Base-by-base conservation (phyloP, 2,329 filamentous ascomycete genomes). In the Penicillium brevicompactum region DNA sequence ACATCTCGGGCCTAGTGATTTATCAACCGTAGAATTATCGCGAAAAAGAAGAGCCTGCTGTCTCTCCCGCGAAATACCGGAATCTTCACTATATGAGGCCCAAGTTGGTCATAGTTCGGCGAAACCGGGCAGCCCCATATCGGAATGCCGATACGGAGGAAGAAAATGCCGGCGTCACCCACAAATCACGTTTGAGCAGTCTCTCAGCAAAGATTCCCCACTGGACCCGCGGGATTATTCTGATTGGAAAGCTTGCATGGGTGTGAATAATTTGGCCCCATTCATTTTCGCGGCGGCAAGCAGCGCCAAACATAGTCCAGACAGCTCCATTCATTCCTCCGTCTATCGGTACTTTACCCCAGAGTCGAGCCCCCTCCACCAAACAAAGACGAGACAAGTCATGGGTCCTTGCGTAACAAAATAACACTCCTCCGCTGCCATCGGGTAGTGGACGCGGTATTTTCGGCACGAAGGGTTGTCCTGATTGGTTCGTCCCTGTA, bases 101-200 rank as follows among this genome's bases (percentile, higher is more conserved):
- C 27, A 27, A 14, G 4, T 38, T 45, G 43, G 43, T 45, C 43
- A 45, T 45, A 41, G 22, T 40, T 58, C 52, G 60, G 58, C 60
- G 58, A 59, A 49, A 61, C 45, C 58, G 58, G 58, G 49, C 38
- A 53, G 43, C 41, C 18, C 46, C 45, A 45, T 34, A 47, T 60
- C 61, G 59, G 59, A 58, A 63, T 58, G 59, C 61, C 59, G 59
- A 60, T 61, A 31, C 59, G 61, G 59, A 59, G 51, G 56, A 56
- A 55, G 55, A 54, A 40, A 57, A 53, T 21, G 37, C 38, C 51
- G 52, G 58, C 52, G 51, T 53, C 49, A 41, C 49, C 57, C 55
- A 42, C 59, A 57, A 61, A 55, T 61, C 46, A 57, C 14, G 55
- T 10, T 7, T 3, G 49, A 32, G n/a, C 14, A 40, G 58, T 57